These are phyloP conservation scores for Arthrobotrys conoides DNA, from an alignment of 2,329 filamentous ascomycete genomes.

Conservation along the genomic window DNA sequence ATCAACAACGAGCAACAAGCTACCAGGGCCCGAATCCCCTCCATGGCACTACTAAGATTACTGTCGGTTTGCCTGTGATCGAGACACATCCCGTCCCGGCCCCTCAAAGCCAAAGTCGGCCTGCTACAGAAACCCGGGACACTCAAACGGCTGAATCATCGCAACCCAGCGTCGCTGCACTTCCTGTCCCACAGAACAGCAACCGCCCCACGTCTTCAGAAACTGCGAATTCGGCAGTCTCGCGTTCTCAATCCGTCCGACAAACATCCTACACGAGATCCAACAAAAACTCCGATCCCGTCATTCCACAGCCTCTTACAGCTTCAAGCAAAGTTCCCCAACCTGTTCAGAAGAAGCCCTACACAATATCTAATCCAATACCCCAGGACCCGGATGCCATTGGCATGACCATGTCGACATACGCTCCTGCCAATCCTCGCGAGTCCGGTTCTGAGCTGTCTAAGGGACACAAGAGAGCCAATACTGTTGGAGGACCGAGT, in stretches of 20 bases:
- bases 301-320: slow-evolving; percentile 54
- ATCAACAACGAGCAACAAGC: slow-evolving; percentile 57
- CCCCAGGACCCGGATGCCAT: slow-evolving; percentile 71
- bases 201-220: slow-evolving; percentile 53
- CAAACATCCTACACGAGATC: slow-evolving; percentile 48
- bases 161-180: slow-evolving; percentile 30
- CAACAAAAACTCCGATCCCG: slow-evolving; percentile 47
- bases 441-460: slow-evolving; percentile 68
- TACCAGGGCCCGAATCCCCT: slow-evolving; percentile 46
- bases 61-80: slow-evolving; percentile 50
- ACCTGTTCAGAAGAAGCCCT: slow-evolving; percentile 76
- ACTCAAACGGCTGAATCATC: slow-evolving; percentile 37
- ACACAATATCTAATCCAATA: slow-evolving; percentile 79
- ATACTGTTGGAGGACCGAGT: slow-evolving; percentile 79
- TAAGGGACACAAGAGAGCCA: slow-evolving; percentile 78
- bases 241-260: slow-evolving; percentile 56
- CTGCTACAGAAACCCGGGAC: slow-evolving; percentile 38
- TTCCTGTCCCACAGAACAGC: slow-evolving; percentile 42
- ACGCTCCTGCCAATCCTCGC: slow-evolving; percentile 71
- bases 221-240: slow-evolving; percentile 49
- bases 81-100: slow-evolving; percentile 40
- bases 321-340: slow-evolving; percentile 91
- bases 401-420: slow-evolving; percentile 75
- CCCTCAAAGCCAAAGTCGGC: slow-evolving; percentile 21
- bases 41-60: slow-evolving; percentile 48